Evolutionary conservation across 352 stramenopile genomes (phyloP), one percentile per base, ranked within the genome.

Genomic region (Phytophthora fragariaefolia): DNA sequence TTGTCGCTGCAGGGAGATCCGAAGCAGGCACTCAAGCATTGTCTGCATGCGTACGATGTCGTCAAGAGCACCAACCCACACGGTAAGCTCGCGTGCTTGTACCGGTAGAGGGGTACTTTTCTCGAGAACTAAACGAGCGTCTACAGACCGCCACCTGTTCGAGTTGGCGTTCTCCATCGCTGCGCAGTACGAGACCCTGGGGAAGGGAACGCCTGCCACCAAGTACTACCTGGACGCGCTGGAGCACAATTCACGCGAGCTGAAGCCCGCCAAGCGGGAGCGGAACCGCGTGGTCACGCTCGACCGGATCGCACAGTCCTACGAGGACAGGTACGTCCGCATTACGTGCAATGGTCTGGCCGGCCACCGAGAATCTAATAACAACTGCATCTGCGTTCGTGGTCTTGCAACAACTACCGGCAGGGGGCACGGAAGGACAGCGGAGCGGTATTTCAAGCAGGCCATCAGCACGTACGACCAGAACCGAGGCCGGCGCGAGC

Each of bases 291-390:
- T 95, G n/a, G 82, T 95, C 52, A 88, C 85, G 38, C 71, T 93
- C 15, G 86, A 95, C 56, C 81, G 86, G 20, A 85, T 95, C 52
- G 86, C 86, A 0, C 83, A 93, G 72, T 91, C 78, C 48, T 93
- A 91, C 59, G 78, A 93, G 48, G 81, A 95, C 67, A 47, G 51
- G 70, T 76, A 20, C 54, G 59, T 65, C 26, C 45, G 40, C 46
- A 32, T 46, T 27, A 36, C 48, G 43, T 12, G 40, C 32, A 38
- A 7, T 38, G 18, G 9, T 38, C 34, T 28, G 5, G 7, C 32
- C 1, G 45, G 17, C 6, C 48, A 12, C n/a, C n/a, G n/a, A 17
- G 23, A 43, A 20, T 6, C 17, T 40, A 30, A 47, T 18, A n/a
- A 28, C 15, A 42, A 42, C 34, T 18, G 34, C 34, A 15, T 20